Evolutionary conservation across 768 basidiomycete genomes (phyloP), one percentile per base, ranked within the genome.

Genomic region (Lyophyllum decastes): DNA sequence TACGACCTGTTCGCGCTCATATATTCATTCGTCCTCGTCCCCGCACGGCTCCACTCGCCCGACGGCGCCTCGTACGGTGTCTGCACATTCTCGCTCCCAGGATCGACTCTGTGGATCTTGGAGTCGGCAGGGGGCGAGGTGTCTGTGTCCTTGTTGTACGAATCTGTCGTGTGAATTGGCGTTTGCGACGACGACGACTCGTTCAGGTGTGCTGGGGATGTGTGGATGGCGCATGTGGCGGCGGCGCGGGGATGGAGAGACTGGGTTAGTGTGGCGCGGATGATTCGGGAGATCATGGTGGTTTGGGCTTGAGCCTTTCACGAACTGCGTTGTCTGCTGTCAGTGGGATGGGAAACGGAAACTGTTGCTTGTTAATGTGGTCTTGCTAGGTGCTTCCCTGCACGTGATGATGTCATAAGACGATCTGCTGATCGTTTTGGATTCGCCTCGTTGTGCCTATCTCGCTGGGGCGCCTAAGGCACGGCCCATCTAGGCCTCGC

Each of bases 61-160:
- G 81, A 76, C 7, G 81, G 78, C 2, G 79, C 71, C 54, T 84
- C 82, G 55, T 82, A 72, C 2, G 84, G 81, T 34, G 76, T 76
- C 64, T 82, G 76, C 0, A 73, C 78, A 2, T 68, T 69, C 49
- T 80, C 77, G 2, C 78, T 77, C 3, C 67, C 59, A 0, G 78
- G 68, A 51, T 83, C 82, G 30, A 84, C 75, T n/a, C 75, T 69
- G 67, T 81, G 77, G 50, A 80, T 69, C 5, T 66, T 73, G n/a
- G 73, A 57, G 49, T 78, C 74, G 1, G 67, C 55, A 1, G 79
- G 75, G 4, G 80, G 77, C 1, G 75, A 74, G 21, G 73, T 67
- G 64, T 84, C 82, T 33, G 73, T 66, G 34, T 84, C 81, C 58
- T 82, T 80, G 45, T 70, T 70, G 68, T 83, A 83, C 11, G 72